Base-by-base conservation (phyloP, 345 rosid species). In the Erysimum cheiranthoides region DNA sequence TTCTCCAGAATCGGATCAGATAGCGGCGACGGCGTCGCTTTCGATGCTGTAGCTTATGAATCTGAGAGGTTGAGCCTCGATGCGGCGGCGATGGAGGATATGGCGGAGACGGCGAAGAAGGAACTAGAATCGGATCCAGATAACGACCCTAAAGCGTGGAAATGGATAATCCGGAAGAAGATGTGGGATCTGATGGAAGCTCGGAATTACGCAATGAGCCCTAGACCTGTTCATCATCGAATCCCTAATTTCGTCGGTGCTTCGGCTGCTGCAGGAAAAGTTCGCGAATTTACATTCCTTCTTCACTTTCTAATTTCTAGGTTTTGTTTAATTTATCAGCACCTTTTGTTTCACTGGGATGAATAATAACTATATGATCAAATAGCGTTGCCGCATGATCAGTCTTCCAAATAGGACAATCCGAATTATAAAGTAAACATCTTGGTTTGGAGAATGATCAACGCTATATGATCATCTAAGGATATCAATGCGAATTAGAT, bases 181-280 rank as follows among this genome's bases (percentile, higher is more conserved):
- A 80, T 89, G 69, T 93, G 98, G 97, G 96, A 93, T 81, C 77
- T 87, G 30, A 89, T 93, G 97, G 98, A 91, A 80, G 82, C 89
- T 51, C 79, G 77, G 27, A 86, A 88, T 58, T 50, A 85, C 45
- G 85, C 97, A 3, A 90, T 87, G 84, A 93, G 80, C 58, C 98
- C 96, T 32, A 82, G 96, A 59, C 96, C 98, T 27, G 97, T 91
- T 76, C 93, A 89, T 68, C 97, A 93, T 70, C 91, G 97, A 1
- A 91, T 93, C 57, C 98, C 98, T 73, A 93, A 91, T 74, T 93
- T 91, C 74, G 81, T 88, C n/a, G 98, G 97, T 39, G 91, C 94
- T 5, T 30, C 96, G 0, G 70, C 86, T 28, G 97, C 98, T 18
- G 97, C 96, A 53, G 54, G 59, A 43, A 88, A 86, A 66, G 97